phyloP scores from a whole-genome alignment of 345 rosid genomes.

The Moricandia moricandioides region DNA sequence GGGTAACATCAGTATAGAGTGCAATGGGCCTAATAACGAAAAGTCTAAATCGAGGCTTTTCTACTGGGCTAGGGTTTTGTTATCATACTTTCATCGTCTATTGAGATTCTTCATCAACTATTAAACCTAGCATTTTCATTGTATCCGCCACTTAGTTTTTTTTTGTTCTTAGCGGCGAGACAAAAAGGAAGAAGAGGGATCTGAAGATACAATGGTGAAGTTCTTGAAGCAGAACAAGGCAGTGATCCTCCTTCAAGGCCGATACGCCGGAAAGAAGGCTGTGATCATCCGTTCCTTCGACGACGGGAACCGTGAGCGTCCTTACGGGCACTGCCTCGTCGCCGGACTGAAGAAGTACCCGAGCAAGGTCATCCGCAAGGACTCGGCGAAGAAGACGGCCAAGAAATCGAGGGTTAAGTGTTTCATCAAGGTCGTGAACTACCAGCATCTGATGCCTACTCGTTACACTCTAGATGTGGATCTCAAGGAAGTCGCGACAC shows the following conservation, averaged over 20 bases:
- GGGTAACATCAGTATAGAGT: neutral
- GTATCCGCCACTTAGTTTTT: constrained; percentile 10
- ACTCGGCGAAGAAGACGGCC: constrained; percentile 55
- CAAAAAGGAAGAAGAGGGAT: constrained; percentile 6
- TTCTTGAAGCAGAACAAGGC: constrained; percentile 50
- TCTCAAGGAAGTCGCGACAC: constrained; percentile 46
- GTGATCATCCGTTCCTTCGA: constrained; percentile 49
- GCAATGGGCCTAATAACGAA: constrained; percentile 16
- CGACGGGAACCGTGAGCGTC: constrained; percentile 50
- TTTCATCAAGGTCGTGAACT: constrained; percentile 56
- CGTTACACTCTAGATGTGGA: constrained; percentile 64
- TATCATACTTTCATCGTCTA: neutral
- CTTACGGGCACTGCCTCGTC: constrained; percentile 62
- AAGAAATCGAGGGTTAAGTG: constrained; percentile 59
- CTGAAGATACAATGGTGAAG: constrained; percentile 29
- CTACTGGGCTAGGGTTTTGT: constrained; percentile 3
- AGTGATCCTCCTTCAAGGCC: constrained; percentile 58
- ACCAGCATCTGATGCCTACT: constrained; percentile 63
- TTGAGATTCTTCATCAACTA: neutral
- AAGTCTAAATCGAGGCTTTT: neutral
- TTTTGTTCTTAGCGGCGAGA: constrained; percentile 21
- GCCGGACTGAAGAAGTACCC: constrained; percentile 58
- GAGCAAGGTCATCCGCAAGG: constrained; percentile 53
- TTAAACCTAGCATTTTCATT: constrained; percentile 4
- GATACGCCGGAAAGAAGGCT: constrained; percentile 56